Evolutionary conservation across 1,139 yeast genomes (phyloP), one percentile per base, ranked within the genome.

Genomic region (Lodderomyces jiufengensis): DNA sequence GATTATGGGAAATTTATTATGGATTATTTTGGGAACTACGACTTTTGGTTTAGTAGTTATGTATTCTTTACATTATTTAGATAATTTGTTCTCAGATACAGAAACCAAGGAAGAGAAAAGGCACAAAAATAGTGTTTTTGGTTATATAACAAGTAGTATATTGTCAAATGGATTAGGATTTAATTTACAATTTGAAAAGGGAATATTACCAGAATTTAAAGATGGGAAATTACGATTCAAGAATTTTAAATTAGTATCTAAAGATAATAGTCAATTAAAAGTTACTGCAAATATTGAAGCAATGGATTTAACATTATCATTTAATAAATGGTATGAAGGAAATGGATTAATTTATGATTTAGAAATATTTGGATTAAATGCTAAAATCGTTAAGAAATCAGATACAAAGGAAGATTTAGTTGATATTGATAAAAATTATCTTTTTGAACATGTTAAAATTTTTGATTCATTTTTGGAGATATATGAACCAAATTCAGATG

Each of bases 251-350:
- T 47, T 49, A 7, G 57, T 63, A 3, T 48, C 45, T 3, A 48
- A 42, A 24, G 36, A 36, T 13, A 45, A 47, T 9, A 51, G 45
- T n/a, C 36, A 45, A 9, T 42, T 40, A 13, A 46, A 46, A 13
- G 60, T 69, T 24, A 55, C 61, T 9, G 69, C 80, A 22, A 59
- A 59, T 11, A 64, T 81, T 21, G 76, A 79, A 36, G 69, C 76
- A 12, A 60, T 81, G 43, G 78, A 76, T 43, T 51, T 82, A 28
- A 73, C 83, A 0, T 58, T 83, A 15, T 78, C 84, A 1, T 74
- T 83, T 43, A 67, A 70, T 31, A 83, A 83, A 54, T 83, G 90
- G 90, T 68, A 78, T 34, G 74, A 75, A 41, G 82, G 87, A 0
- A 70, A 72, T 32, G 94, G 94, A 0, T 58, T 84, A 22, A 73